Conservation (phyloP, 495 filamentous ascomycete species). For the Opeltia flavorubescens region DNA sequence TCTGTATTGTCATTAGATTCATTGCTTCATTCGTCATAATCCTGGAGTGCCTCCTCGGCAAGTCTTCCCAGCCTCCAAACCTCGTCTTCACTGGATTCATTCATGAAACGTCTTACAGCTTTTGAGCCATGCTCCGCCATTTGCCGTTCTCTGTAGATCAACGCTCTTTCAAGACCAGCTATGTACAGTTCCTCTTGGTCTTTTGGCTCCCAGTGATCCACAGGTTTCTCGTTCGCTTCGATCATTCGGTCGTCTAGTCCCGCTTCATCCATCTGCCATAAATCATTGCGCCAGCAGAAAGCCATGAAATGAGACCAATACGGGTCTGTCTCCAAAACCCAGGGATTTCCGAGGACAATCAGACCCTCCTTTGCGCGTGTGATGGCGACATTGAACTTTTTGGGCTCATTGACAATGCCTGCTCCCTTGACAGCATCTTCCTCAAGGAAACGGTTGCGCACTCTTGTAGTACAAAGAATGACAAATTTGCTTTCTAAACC, state of each 20-base stretch:
- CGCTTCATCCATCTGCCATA: slow-evolving; percentile 16
- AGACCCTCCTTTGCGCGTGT: slow-evolving; percentile 39
- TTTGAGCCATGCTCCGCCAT: background rate
- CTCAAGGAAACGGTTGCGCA: slow-evolving; percentile 30
- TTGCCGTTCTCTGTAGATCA: slow-evolving; percentile 11
- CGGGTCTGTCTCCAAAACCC: slow-evolving; percentile 27
- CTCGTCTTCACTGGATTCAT: slow-evolving; percentile 12
- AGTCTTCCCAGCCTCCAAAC: slow-evolving; percentile 16
- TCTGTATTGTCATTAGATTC: too few relatives aligned
- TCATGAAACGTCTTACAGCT: slow-evolving; percentile 7
- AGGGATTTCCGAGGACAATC: slow-evolving; percentile 35
- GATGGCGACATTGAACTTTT: slow-evolving; percentile 40
- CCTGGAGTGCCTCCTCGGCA: slow-evolving; percentile 7
- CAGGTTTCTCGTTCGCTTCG: background rate
- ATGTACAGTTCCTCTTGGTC: background rate
- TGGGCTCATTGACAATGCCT: slow-evolving; percentile 33
- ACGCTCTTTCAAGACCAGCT: slow-evolving; percentile 14
- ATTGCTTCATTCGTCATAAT: background rate
- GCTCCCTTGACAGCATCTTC: slow-evolving; percentile 29
- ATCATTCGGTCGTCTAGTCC: background rate
- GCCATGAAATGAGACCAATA: slow-evolving; percentile 31
- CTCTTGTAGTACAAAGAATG: slow-evolving; percentile 41
- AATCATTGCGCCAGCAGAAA: slow-evolving; percentile 32
- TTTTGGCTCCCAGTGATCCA: slow-evolving; percentile 3
- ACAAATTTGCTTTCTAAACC: slow-evolving; percentile 38